phyloP scores from a whole-genome alignment of 2,329 filamentous ascomycete species.

The Colletotrichum filicis region DNA sequence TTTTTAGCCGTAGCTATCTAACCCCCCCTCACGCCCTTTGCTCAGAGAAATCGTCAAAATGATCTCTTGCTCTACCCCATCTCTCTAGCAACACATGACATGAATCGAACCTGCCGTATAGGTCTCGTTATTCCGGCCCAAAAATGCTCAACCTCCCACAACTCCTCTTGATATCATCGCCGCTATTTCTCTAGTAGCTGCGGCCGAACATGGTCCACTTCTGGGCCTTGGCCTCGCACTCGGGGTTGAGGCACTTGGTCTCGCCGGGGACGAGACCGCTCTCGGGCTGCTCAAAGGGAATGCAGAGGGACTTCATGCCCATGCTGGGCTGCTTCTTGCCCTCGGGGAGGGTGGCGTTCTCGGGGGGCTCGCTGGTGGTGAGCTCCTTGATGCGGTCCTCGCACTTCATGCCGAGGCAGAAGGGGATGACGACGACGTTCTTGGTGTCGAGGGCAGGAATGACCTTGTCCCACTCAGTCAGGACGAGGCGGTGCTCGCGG shows the following conservation, averaged over 20 bases:
- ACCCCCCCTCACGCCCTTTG: not conserved
- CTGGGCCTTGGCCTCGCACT: conserved; percentile 81
- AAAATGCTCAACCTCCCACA: conserved; percentile 28
- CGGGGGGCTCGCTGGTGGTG: conserved; percentile 73
- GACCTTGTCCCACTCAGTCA: conserved; percentile 92
- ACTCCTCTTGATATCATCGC: conserved; percentile 28
- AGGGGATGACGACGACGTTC: conserved; percentile 92
- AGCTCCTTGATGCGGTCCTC: conserved; percentile 96
- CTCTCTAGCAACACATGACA: conserved; percentile 21
- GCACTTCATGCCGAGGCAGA: conserved; percentile 84
- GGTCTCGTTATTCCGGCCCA: conserved; percentile 26
- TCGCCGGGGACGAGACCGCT: conserved; percentile 77
- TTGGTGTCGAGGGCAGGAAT: conserved; percentile 89
- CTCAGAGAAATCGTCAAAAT: not conserved
- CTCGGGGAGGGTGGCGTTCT: conserved; percentile 58
- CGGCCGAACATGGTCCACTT: conserved; percentile 94
- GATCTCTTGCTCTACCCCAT: conserved; percentile 3
- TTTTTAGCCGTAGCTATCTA: conserved; percentile 25
- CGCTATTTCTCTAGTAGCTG: conserved; percentile 61
- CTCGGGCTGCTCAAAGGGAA: conserved; percentile 82
- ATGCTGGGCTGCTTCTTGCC: conserved; percentile 66
- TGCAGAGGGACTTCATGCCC: conserved; percentile 80
- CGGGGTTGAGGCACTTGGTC: conserved; percentile 92
- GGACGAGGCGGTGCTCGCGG: conserved; percentile 80
- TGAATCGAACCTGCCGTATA: conserved; percentile 27